Evolutionary conservation across 1,139 yeast genomes (phyloP).

Genomic region (Saccharomyces hybrid): DNA sequence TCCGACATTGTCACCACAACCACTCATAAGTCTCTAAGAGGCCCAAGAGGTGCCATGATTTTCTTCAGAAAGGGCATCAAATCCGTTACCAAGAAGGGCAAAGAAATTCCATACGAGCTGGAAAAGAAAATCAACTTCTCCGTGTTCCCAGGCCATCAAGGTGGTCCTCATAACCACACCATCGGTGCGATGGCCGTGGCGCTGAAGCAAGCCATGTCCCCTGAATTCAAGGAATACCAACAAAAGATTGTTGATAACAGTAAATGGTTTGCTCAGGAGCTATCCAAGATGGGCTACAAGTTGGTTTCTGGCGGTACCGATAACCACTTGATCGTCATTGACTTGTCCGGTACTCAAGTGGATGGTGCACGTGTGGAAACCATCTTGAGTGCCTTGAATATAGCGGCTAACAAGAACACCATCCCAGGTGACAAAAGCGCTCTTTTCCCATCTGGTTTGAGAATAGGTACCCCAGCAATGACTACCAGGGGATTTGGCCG

Average conservation of each 20-base stretch:
- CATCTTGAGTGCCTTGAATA: constrained; percentile 79
- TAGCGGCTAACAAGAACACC: constrained; percentile 93
- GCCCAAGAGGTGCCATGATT: constrained; percentile 99
- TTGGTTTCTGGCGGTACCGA: constrained; percentile 92
- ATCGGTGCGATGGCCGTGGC: constrained; percentile 94
- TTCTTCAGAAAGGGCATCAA: constrained; percentile 91
- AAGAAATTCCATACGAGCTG: constrained; percentile 77
- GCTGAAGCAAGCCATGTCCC: constrained; percentile 77
- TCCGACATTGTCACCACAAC: constrained; percentile 97
- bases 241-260: constrained; percentile 76
- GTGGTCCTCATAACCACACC: constrained; percentile 98
- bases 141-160: constrained; percentile 98
- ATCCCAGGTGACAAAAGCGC: constrained; percentile 96
- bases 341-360: constrained; percentile 73
- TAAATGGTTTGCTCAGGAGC: constrained; percentile 62
- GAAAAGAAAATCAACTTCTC: constrained; percentile 90
- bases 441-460: constrained; percentile 87
- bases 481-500: constrained; percentile 88
- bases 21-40: constrained; percentile 93
- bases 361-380: constrained; percentile 97
- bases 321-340: constrained; percentile 83
- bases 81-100: constrained; percentile 76
- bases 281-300: constrained; percentile 59
- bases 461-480: constrained; percentile 98
- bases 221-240: constrained; percentile 85